A percentile compares a stretch with the other conserved stretches of the same genome.
Evolutionary conservation across 1,284 basidiomycete species (phyloP).

Genomic region (Trichosporon faecale): DNA sequence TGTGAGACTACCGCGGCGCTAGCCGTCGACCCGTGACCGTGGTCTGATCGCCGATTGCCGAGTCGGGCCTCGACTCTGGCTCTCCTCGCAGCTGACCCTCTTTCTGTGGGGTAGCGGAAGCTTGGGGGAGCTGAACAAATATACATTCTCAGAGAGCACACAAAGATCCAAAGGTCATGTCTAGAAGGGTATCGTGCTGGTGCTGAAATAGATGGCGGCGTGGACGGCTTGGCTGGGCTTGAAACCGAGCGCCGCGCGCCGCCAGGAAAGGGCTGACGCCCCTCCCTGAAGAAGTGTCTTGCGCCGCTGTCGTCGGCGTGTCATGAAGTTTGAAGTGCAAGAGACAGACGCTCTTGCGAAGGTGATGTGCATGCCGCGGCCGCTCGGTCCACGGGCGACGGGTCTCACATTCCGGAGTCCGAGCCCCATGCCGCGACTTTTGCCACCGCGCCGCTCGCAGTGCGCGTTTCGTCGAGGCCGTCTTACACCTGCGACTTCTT

Average conservation of each 20-base stretch:
- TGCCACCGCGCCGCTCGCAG: neutral
- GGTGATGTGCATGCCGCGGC: neutral
- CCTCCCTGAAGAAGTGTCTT: neutral
- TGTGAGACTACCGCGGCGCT: neutral
- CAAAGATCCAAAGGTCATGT: neutral
- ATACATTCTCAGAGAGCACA: neutral
- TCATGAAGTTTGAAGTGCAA: neutral
- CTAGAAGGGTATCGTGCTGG: conserved; percentile 1
- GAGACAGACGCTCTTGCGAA: neutral
- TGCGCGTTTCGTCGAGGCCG: neutral
- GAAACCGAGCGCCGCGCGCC: neutral
- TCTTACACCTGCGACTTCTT: conserved; percentile 5
- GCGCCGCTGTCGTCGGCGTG: neutral
- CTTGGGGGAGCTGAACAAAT: neutral
- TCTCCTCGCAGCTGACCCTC: neutral
- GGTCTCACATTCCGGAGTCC: neutral
- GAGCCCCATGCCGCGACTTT: neutral
- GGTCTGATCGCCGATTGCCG: neutral
- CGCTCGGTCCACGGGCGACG: neutral
- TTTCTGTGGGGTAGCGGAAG: neutral
- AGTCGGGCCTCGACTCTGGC: neutral
- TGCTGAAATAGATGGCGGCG: neutral
- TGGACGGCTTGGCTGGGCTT: neutral
- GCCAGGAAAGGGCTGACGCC: neutral
- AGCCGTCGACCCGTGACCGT: neutral